Conservation (phyloP, 495 filamentous ascomycete genomes). For the Copromyces sp. region DNA sequence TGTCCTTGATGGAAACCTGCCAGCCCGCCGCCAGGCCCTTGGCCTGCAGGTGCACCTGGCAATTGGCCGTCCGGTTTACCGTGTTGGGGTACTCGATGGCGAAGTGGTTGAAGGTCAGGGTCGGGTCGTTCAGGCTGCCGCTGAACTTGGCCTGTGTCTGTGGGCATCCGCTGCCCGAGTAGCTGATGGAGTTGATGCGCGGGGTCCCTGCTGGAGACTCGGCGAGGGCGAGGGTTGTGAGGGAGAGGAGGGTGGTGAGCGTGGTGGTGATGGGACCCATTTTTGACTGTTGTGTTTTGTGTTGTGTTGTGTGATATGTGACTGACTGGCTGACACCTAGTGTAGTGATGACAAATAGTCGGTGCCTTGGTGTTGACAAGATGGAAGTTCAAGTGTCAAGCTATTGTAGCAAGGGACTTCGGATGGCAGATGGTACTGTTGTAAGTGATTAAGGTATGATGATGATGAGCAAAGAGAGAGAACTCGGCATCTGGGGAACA, state of each 20-base stretch:
- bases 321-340: neutral
- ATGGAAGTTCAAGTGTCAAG: neutral
- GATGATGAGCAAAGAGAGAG: neutral
- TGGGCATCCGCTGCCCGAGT: conserved; percentile 31
- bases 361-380: neutral
- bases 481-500: neutral
- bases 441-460: neutral
- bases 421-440: neutral
- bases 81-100: conserved; percentile 18
- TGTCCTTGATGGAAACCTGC: conserved; percentile 31
- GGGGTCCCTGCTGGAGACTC: conserved; percentile 16
- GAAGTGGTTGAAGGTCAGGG: conserved; percentile 26
- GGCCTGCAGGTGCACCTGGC: conserved; percentile 30
- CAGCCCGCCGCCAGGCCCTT: conserved; percentile 27
- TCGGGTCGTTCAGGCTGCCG: conserved; percentile 27
- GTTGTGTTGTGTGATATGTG: neutral
- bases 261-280: conserved; percentile 21
- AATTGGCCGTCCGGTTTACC: conserved; percentile 24
- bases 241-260: conserved; percentile 17
- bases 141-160: conserved; percentile 20
- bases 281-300: neutral
- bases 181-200: conserved; percentile 24
- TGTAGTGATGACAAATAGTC: neutral
- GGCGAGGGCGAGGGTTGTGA: conserved; percentile 9
- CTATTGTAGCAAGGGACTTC: neutral